Evolutionary conservation across 2,329 filamentous ascomycete genomes (phyloP), one percentile per base, ranked within the genome.

Genomic region (Lachnellula arida): DNA sequence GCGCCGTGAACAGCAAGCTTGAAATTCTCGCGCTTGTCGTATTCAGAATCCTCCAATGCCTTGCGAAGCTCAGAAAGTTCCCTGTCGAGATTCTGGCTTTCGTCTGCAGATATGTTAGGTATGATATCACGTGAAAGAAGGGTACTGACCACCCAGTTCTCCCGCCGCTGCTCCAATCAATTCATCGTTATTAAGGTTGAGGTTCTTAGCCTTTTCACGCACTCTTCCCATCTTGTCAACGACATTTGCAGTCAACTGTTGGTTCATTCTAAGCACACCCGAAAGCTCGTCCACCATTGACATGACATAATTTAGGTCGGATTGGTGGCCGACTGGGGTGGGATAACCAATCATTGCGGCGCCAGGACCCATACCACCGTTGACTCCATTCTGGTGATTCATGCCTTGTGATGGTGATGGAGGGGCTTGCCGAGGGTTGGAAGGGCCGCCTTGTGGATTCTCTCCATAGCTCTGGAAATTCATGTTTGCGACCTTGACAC

Each of bases 221-320:
- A 87, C 81, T 55, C 78, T 77, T 28, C 84, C 84, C 43, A 86
- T 76, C 42, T 81, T 81, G n/a, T 75, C 76, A 49, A 87, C 81
- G 47, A 87, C 85, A 67, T 85, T 85, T 51, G 85, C 81, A 12
- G 82, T 78, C 32, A 87, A 75, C 66, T 85, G 81, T 35, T 80
- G 78, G 64, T 82, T 62, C 40, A 56, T 58, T 28, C 54, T 59
- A 34, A 64, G 56, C 46, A 59, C 59, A 9, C 55, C 58, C 35
- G 67, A 86, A 73, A 87, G 75, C 67, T 85, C 82, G 65, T 87
- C 84, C 11, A 87, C 84, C 80, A 87, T 83, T 61, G 77, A 76
- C 67, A 86, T 86, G 66, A 87, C 85, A 71, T 85, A 83, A 67
- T 85, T 85, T 58, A 87, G 78, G 70, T 87, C 84, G 51, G 83